Percentiles rank a stretch among this genome's conserved stretches.
These are phyloP conservation scores for Halophytophthora batemanensis DNA, from an alignment of 352 stramenopile species.

Conservation along the genomic window DNA sequence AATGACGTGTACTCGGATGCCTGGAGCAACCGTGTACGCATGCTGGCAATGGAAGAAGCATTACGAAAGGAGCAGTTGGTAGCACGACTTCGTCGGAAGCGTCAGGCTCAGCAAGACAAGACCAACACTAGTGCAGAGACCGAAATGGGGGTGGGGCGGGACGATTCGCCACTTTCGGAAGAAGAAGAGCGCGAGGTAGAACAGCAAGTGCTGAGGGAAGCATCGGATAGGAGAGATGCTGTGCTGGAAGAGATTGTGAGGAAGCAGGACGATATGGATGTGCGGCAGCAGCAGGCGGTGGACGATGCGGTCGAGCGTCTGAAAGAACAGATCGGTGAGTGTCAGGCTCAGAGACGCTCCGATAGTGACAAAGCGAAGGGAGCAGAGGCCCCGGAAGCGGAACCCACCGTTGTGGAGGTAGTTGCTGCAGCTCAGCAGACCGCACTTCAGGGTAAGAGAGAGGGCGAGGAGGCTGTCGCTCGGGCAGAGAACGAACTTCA, in stretches of 20 bases:
- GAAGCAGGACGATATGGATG: conserved; percentile 39
- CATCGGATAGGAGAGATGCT: conserved; percentile 17
- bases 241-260: conserved; percentile 33
- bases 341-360: neutral
- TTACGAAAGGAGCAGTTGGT: conserved; percentile 32
- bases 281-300: conserved; percentile 16
- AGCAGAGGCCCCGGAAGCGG: neutral
- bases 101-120: conserved; percentile 2
- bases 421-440: neutral
- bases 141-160: neutral
- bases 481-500: conserved; percentile 13
- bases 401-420: conserved; percentile 3
- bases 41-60: conserved; percentile 25
- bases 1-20: conserved; percentile 28
- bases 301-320: conserved; percentile 8
- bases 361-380: neutral
- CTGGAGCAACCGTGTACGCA: conserved; percentile 24
- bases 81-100: conserved; percentile 22
- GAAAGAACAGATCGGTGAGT: conserved; percentile 11
- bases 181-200: conserved; percentile 4
- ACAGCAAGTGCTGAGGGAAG: conserved; percentile 3
- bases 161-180: neutral
- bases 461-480: conserved; percentile 8
- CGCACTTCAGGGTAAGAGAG: conserved; percentile 8
- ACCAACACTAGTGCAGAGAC: neutral